These are phyloP conservation scores for Acer saccharum DNA, from an alignment of 345 rosid genomes.

Conservation along the genomic window DNA sequence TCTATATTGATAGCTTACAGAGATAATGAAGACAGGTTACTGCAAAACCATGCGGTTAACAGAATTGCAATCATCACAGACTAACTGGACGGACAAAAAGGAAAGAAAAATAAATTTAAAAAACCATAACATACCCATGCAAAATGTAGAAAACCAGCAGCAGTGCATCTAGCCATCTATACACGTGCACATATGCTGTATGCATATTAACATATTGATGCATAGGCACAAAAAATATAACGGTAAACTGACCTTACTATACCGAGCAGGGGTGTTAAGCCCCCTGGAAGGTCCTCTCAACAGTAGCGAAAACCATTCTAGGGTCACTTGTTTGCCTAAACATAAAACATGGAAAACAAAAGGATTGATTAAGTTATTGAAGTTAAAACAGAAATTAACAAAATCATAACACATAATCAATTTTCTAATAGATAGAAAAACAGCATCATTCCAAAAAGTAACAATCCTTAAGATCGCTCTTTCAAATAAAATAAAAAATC, in stretches of 20 bases:
- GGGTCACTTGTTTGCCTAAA: constrained; percentile 91
- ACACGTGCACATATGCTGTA: not conserved
- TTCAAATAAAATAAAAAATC: no score
- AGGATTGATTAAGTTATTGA: not conserved
- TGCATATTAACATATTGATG: not conserved
- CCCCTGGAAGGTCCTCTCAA: constrained; percentile 84
- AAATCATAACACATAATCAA: not conserved
- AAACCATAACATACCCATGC: not conserved
- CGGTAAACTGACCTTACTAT: constrained; percentile 65
- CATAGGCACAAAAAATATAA: constrained; percentile 2
- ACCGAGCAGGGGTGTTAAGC: constrained; percentile 94
- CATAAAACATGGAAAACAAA: constrained; percentile 16
- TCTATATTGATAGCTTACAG: not conserved
- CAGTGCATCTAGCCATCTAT: not conserved
- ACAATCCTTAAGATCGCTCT: not conserved
- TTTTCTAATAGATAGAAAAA: not conserved
- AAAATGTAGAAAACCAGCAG: not conserved
- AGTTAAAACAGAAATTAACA: not conserved
- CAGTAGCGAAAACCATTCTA: constrained; percentile 79
- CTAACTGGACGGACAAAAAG: not conserved
- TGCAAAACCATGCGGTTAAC: not conserved
- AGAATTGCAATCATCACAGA: not conserved
- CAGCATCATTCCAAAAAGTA: not conserved
- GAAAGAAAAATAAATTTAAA: not conserved
- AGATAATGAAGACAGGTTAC: not conserved